Conservation (phyloP, 768 basidiomycete species). For the Tephrocybe rancida region DNA sequence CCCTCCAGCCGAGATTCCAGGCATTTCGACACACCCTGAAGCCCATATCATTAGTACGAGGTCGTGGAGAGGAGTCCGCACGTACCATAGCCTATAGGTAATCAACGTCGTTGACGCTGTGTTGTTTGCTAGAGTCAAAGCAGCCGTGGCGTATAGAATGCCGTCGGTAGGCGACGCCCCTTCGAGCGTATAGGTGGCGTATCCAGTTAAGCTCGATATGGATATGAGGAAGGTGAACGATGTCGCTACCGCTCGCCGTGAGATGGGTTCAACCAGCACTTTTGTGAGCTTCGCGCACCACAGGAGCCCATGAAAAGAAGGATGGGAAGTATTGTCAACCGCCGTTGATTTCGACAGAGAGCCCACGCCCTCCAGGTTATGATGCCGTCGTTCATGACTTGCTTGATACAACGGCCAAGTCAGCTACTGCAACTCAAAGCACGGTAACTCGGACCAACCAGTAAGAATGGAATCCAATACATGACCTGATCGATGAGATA, state of each 20-base stretch:
- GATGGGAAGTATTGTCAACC: conserved; percentile 2
- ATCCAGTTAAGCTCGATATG: background rate
- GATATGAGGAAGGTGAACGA: conserved; percentile 6
- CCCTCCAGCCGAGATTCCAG: background rate
- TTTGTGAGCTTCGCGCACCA: background rate
- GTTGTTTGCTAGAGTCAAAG: conserved; percentile 4
- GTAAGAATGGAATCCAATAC: conserved; percentile 2
- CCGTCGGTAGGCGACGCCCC: background rate
- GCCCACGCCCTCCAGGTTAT: conserved; percentile 10
- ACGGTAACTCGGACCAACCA: background rate
- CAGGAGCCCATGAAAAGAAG: background rate
- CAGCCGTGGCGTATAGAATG: conserved; percentile 2
- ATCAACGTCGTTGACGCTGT: conserved; percentile 3
- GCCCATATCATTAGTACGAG: background rate
- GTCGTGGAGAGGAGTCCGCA: background rate
- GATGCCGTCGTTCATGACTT: conserved; percentile 6
- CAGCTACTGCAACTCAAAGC: no score
- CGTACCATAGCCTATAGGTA: conserved; percentile 7
- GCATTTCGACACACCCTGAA: background rate
- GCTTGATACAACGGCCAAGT: background rate
- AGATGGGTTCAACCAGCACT: background rate
- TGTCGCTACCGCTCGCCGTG: background rate
- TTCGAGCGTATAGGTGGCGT: background rate
- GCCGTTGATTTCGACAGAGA: conserved; percentile 1
- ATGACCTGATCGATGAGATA: conserved; percentile 1